A percentile compares a stretch with the other conserved stretches of the same genome.
phyloP scores from a whole-genome alignment of 495 filamentous ascomycete species.

The Xylaria grammica region DNA sequence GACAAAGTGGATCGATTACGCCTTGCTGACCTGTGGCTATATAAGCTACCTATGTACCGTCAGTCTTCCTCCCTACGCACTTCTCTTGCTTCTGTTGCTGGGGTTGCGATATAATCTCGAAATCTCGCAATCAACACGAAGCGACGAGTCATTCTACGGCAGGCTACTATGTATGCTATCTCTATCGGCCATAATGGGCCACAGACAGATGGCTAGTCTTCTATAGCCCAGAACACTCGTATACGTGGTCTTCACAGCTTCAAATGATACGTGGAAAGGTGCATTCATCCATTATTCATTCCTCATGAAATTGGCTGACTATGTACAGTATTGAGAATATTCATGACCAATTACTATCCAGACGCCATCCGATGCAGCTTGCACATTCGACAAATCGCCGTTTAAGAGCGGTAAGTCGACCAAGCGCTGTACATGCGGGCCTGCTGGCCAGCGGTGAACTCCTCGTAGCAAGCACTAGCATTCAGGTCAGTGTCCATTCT shows the following conservation, averaged over 20 bases:
- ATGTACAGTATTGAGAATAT: constrained; percentile 28
- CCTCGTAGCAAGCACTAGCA: constrained; percentile 44
- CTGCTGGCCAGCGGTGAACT: constrained; percentile 51
- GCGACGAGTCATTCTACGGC: too few species aligned
- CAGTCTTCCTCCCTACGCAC: too few species aligned
- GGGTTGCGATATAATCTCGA: too few species aligned
- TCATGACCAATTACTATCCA: not conserved
- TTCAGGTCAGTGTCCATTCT: constrained; percentile 12
- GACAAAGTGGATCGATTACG: constrained; percentile 14
- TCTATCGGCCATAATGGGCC: too few species aligned
- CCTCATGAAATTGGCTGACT: constrained; percentile 14
- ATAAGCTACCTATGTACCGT: not conserved
- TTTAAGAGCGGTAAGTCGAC: constrained; percentile 48
- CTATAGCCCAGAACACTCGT: not conserved
- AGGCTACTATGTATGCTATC: too few species aligned
- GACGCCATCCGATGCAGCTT: not conserved
- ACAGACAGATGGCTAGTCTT: too few species aligned
- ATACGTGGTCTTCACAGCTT: not conserved
- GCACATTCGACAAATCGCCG: not conserved
- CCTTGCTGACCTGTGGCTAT: not conserved
- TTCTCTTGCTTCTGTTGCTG: too few species aligned
- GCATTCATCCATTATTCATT: constrained; percentile 20
- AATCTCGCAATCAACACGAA: not conserved
- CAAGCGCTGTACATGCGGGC: constrained; percentile 51
- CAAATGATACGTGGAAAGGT: not conserved